Percentiles rank a stretch among this genome's conserved stretches.
Conservation (phyloP, 331 rosid species). For the Acacia concinna region DNA sequence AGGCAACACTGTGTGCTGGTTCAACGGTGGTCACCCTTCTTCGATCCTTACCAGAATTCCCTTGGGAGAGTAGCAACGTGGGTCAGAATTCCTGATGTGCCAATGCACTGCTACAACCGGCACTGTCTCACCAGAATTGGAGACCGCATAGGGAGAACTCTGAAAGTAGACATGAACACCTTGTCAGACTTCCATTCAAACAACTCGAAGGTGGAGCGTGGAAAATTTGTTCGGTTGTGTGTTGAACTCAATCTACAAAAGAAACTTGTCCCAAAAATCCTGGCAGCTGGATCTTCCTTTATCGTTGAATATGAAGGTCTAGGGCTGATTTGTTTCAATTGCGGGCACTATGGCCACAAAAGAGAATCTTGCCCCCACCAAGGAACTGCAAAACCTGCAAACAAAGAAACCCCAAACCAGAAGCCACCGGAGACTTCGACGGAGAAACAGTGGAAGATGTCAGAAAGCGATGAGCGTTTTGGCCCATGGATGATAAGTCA, state of each 20-base stretch:
- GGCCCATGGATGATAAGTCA: too few relatives aligned
- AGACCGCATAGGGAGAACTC: neutral
- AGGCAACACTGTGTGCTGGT: neutral
- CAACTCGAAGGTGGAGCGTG: neutral
- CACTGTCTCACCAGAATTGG: neutral
- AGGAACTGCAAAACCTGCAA: too few relatives aligned
- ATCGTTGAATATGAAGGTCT: neutral
- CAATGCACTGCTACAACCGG: too few relatives aligned
- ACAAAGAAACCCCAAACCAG: too few relatives aligned
- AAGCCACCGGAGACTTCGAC: too few relatives aligned
- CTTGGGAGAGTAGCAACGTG: too few relatives aligned
- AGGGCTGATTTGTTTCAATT: neutral
- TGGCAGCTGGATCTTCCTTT: rapidly evolving
- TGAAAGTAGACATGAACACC: neutral
- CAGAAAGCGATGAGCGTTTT: too few relatives aligned
- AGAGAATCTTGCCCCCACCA: too few relatives aligned
- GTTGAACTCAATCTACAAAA: neutral
- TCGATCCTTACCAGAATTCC: neutral
- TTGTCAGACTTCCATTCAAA: too few relatives aligned
- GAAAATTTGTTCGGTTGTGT: neutral
- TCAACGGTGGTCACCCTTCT: neutral
- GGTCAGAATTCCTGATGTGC: neutral
- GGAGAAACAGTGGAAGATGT: too few relatives aligned
- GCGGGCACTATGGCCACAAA: too few relatives aligned
- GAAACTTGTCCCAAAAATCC: neutral